Evolutionary conservation across 805 yeast genomes (phyloP).

Genomic region (Scheffersomyces amazonensis): DNA sequence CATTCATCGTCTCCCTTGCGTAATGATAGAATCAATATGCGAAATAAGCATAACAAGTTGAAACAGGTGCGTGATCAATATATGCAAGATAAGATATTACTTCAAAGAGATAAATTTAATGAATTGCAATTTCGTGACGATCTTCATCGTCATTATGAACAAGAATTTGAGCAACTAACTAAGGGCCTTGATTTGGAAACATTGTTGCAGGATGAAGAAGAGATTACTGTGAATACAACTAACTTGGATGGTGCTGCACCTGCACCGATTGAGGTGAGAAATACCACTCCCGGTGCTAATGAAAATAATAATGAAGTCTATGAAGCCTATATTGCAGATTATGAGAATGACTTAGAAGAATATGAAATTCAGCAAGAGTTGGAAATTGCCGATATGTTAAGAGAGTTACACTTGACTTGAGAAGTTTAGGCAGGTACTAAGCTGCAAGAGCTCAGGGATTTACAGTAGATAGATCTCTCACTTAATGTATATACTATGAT

Average conservation of each 20-base stretch:
- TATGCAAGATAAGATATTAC: constrained; percentile 14
- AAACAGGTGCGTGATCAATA: constrained; percentile 22
- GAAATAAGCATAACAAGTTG: constrained; percentile 21
- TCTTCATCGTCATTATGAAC: constrained; percentile 6
- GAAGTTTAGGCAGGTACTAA: too few species aligned
- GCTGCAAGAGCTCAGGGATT: too few species aligned
- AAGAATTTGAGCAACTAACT: constrained; percentile 6
- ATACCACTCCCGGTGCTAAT: too few species aligned
- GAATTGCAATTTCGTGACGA: constrained; percentile 15
- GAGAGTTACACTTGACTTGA: constrained; percentile 4
- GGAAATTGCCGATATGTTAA: constrained; percentile 9
- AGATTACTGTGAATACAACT: constrained; percentile 3
- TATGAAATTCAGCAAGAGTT: constrained; percentile 10
- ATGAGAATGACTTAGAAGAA: constrained; percentile 18
- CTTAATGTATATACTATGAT: too few species aligned
- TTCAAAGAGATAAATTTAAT: constrained; percentile 13
- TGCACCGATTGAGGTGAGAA: too few species aligned
- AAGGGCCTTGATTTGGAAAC: constrained; percentile 16
- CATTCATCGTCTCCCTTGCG: constrained; percentile 4
- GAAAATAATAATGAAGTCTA: constrained; percentile 1
- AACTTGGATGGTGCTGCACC: background rate
- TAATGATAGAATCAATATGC: constrained; percentile 8
- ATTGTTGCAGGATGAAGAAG: constrained; percentile 15
- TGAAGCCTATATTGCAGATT: constrained; percentile 10
- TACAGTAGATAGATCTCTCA: too few species aligned